Conservation (phyloP, 345 rosid species). For the Camelina laxa region DNA sequence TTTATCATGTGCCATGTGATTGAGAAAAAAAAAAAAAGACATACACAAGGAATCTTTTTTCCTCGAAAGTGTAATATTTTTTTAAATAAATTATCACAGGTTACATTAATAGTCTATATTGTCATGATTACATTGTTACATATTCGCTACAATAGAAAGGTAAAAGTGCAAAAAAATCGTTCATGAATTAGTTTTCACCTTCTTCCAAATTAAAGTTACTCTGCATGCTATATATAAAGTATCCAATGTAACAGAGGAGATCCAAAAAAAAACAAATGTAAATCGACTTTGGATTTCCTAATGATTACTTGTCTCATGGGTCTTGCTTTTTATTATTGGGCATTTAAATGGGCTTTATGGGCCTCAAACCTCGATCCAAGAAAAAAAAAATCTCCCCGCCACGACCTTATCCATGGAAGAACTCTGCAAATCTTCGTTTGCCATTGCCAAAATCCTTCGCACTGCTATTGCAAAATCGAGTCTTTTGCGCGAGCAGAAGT, state of each 20-base stretch:
- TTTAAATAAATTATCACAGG: neutral
- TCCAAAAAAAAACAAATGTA: neutral
- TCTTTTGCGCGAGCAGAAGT: constrained; percentile 13
- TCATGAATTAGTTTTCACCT: neutral
- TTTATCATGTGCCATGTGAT: constrained; percentile 43
- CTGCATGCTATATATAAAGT: constrained; percentile 11
- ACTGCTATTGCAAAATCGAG: constrained; percentile 5
- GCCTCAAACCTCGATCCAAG: constrained; percentile 18
- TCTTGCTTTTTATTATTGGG: neutral
- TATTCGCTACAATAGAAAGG: neutral
- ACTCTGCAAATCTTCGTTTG: constrained; percentile 1
- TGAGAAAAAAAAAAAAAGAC: constrained; percentile 12
- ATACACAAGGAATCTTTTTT: constrained; percentile 29
- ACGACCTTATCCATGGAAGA: constrained; percentile 46
- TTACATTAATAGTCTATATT: constrained; percentile 5
- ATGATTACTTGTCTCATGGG: neutral
- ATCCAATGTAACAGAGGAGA: constrained; percentile 17
- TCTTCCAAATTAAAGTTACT: constrained; percentile 25
- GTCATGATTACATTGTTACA: constrained; percentile 21
- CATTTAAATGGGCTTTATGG: constrained; percentile 1
- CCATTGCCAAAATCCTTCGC: constrained; percentile 1
- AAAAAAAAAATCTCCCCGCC: constrained; percentile 33
- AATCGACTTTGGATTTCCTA: neutral
- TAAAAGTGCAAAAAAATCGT: neutral
- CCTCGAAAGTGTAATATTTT: constrained; percentile 16